phyloP scores from a whole-genome alignment of 1,284 basidiomycete species.

The Naganishia sp. region DNA sequence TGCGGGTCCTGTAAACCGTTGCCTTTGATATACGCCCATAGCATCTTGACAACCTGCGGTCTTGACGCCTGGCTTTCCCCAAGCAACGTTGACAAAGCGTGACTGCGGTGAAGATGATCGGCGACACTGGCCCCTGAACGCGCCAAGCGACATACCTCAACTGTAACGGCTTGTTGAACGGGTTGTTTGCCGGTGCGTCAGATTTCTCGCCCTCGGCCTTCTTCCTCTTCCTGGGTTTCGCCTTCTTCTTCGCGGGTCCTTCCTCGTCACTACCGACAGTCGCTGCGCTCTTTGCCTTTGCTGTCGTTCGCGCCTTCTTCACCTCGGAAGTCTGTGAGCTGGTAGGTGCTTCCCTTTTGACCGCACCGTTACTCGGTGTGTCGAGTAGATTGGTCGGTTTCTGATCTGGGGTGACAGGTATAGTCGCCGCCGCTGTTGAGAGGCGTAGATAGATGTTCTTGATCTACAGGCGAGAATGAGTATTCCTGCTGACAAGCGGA shows the following conservation, averaged over 20 bases:
- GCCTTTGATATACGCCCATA: slow-evolving; percentile 60
- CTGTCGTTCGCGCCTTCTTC: slow-evolving; percentile 6
- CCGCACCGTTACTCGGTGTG: neutral
- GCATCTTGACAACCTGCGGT: slow-evolving; percentile 58
- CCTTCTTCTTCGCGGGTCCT: slow-evolving; percentile 45
- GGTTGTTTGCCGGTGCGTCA: slow-evolving; percentile 37
- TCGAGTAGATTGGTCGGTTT: neutral
- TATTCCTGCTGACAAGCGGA: neutral
- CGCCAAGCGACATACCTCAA: slow-evolving; percentile 43
- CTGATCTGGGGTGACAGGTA: neutral
- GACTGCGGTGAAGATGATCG: slow-evolving; percentile 36
- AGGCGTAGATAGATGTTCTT: slow-evolving; percentile 27
- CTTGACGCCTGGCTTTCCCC: slow-evolving; percentile 50
- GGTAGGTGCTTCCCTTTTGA: slow-evolving; percentile 8
- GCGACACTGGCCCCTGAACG: neutral
- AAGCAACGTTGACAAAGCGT: slow-evolving; percentile 43
- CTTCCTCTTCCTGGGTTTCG: slow-evolving; percentile 38
- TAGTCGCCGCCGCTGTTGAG: neutral
- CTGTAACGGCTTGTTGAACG: slow-evolving; percentile 53
- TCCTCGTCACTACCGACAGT: slow-evolving; percentile 36
- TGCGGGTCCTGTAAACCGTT: slow-evolving; percentile 57
- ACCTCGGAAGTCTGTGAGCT: slow-evolving; percentile 11
- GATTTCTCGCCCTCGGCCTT: slow-evolving; percentile 20
- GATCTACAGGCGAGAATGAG: slow-evolving; percentile 4
- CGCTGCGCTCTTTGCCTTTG: slow-evolving; percentile 24